Evolutionary conservation across 345 rosid genomes (phyloP).

Genomic region (Eucalyptus tenuipes): DNA sequence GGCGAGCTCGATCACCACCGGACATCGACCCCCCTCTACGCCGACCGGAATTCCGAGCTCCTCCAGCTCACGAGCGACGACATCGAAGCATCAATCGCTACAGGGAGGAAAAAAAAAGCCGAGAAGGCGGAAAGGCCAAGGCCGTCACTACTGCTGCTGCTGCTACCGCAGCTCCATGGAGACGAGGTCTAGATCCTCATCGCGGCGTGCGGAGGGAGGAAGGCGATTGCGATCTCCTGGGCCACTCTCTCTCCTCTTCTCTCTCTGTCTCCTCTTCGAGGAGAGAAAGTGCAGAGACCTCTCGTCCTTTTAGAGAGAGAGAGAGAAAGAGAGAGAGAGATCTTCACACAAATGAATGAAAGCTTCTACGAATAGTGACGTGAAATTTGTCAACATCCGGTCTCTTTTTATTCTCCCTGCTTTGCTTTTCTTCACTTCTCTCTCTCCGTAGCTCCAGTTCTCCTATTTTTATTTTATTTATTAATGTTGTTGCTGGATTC

Average conservation of each 20-base stretch:
- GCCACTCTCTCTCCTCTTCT: neutral
- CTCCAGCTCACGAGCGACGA: neutral
- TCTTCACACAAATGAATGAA: conserved; percentile 62
- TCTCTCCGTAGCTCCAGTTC: neutral
- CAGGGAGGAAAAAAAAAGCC: neutral
- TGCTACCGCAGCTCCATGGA: neutral
- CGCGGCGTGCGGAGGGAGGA: conserved; percentile 10
- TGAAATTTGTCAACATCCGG: conserved; percentile 94
- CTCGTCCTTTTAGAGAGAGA: conserved; percentile 5
- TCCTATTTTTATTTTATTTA: neutral
- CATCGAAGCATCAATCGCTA: neutral
- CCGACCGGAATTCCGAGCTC: neutral
- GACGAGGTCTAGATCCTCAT: conserved; percentile 2
- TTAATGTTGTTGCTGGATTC: neutral
- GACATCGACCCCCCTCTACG: neutral
- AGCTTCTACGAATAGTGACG: conserved; percentile 82
- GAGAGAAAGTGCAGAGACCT: conserved; percentile 12
- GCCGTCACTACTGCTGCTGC: neutral
- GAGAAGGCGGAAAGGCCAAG: neutral
- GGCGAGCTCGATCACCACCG: neutral
- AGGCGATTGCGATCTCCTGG: neutral
- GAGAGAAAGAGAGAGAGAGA: conserved; percentile 35
- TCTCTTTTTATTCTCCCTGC: conserved; percentile 57
- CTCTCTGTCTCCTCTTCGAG: neutral
- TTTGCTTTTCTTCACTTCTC: conserved; percentile 37